Base-by-base conservation (phyloP, 2,329 filamentous ascomycete genomes). In the Neonectria coccinea region DNA sequence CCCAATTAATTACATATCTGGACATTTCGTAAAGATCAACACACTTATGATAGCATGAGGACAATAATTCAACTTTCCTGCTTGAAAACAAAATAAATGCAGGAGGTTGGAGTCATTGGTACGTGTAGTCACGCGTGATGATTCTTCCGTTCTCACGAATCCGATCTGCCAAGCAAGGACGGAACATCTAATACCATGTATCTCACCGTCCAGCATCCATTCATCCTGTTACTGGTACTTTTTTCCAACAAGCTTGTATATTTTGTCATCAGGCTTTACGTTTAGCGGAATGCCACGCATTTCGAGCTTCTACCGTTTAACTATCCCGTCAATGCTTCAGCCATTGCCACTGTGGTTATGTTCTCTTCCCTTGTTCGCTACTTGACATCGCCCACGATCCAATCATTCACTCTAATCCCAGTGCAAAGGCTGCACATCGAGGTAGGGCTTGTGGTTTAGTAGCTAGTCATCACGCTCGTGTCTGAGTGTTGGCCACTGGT, bases 321-420 rank as follows among this genome's bases (percentile, higher is more conserved):
- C 4, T 41, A n/a, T 41, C 39, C 39, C 39, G 7, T 8, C 4
- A 41, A 18, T 16, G n/a, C 14, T n/a, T 41, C 39, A 14, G 12
- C 33, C 33, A 27, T 33, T 51, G 48, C 29, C 29, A 33, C 48
- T n/a, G 48, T 36, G 48, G 48, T 29, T 20, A 29, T 51, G 48
- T 14, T 20, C 16, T 51, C 18, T 16, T 22, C 9, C 31, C n/a
- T n/a, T 33, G 5, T 51, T 25, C 6, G 22, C 27, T 18, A n/a
- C 10, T 20, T 51, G 48, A 51, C n/a, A 33, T 36, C 4, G 8
- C 10, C 12, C n/a, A 36, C 2, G 48, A 18, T 33, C 29, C 48
- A 51, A 20, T 51, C 48, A 20, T 12, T n/a, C n/a, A 18, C 16
- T 33, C 11, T 10, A n/a, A 31, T 6, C 20, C 27, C 27, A 18